A percentile compares a stretch with the other conserved stretches of the same genome.
phyloP scores from a whole-genome alignment of 2,329 filamentous ascomycete genomes.

The Zymoseptoria brevis region DNA sequence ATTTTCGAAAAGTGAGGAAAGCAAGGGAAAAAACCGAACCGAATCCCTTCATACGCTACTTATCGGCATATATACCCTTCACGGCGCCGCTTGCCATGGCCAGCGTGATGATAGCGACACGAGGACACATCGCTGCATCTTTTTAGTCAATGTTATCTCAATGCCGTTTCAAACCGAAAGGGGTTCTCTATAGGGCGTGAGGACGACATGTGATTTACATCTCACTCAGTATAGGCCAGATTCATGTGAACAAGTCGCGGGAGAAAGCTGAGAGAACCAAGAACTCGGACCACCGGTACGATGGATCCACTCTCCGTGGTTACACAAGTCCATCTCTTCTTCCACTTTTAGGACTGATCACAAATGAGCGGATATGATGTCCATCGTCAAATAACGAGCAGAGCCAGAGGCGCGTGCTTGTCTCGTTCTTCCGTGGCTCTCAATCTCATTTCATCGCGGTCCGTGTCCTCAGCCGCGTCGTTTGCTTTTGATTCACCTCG shows the following conservation, averaged over 20 bases:
- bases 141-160: neutral
- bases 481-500: neutral
- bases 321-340: neutral
- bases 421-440: neutral
- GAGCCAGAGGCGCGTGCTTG: neutral
- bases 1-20: neutral
- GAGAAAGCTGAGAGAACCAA: neutral
- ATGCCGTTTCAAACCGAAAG: neutral
- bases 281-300: neutral
- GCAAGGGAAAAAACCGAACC: neutral
- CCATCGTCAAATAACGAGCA: neutral
- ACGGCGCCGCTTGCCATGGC: neutral
- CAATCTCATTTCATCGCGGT: neutral
- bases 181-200: neutral
- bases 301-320: neutral
- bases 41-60: neutral
- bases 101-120: neutral
- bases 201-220: neutral
- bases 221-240: neutral
- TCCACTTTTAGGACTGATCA: neutral
- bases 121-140: neutral
- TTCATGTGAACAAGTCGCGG: neutral
- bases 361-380: neutral
- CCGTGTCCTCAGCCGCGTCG: neutral
- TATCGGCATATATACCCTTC: neutral